These are phyloP conservation scores for Codiaeum variegatum DNA, from an alignment of 441 rosid genomes.

Conservation along the genomic window DNA sequence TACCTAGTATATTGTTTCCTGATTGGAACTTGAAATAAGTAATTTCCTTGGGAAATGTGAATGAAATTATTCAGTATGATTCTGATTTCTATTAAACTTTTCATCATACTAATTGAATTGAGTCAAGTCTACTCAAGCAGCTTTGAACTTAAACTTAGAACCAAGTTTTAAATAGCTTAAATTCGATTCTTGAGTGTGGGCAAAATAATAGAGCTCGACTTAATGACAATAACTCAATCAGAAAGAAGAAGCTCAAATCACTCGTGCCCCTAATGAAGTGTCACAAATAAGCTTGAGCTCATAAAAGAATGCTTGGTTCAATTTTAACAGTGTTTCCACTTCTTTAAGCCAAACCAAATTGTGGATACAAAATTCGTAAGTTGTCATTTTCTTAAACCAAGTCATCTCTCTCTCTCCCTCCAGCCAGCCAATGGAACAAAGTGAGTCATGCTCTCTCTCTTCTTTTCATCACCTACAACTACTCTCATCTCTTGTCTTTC, in stretches of 20 bases:
- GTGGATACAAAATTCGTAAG: neutral
- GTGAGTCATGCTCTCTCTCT: conserved; percentile 39
- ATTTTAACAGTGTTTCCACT: neutral
- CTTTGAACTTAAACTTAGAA: too few relatives aligned
- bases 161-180: too few relatives aligned
- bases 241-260: too few relatives aligned
- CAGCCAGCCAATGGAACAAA: conserved; percentile 15
- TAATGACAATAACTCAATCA: too few relatives aligned
- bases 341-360: neutral
- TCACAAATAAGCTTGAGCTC: too few relatives aligned
- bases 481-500: conserved; percentile 30
- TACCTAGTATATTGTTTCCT: neutral
- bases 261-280: too few relatives aligned
- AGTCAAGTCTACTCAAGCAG: too few relatives aligned
- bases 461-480: conserved; percentile 31
- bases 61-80: too few relatives aligned
- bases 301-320: neutral
- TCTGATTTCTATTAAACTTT: too few relatives aligned
- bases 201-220: too few relatives aligned
- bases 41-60: neutral
- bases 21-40: neutral
- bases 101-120: too few relatives aligned
- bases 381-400: neutral
- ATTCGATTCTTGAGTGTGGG: too few relatives aligned
- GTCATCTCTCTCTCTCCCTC: neutral